Evolutionary conservation across 345 rosid species (phyloP), one percentile per base, ranked within the genome.

Genomic region (Conringia planisiliqua): DNA sequence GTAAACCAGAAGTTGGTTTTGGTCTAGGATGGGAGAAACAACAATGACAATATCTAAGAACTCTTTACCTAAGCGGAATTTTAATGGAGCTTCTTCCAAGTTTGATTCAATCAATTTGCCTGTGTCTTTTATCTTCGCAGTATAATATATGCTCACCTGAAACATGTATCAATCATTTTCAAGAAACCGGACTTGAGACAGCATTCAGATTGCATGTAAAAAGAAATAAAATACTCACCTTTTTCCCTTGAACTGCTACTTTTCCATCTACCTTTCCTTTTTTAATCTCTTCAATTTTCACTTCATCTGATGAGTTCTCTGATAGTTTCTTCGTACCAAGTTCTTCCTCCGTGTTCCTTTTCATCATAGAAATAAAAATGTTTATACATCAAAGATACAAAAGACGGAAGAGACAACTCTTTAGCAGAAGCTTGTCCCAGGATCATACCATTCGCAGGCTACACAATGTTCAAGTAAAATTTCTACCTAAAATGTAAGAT

Each of bases 91-190:
- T 50, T 73, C 71, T 14, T 70, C 77, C 76, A 72, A 38, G 78
- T 77, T 89, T 47, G 92, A 82, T 39, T 81, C 79, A 66, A 89
- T 79, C 57, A 79, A 55, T 58, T 78, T 74, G 59, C 86, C 90
- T n/a, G 62, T 79, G 71, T 79, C 80, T 79, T 82, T 83, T 32
- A 85, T 46, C 84, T 81, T 87, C 50, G 78, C 86, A 32, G 73
- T 82, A 74, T 82, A 89, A 22, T 29, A 62, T 52, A 87, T 66
- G 64, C 78, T 81, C 56, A 87, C 83, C 90, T 86, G 84, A 66
- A 78, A 78, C 16, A 60, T 55, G 52, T 14, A 22, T 30, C 14
- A 47, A 17, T 32, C 22, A 42, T 13, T 62, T 62, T 30, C 4
- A 33, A 30, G 18, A 12, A 7, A 30, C 20, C 6, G 6, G 32